Evolutionary conservation across 225 moss, liverwort and hornwort species (phyloP), one percentile per base, ranked within the genome.

Genomic region (Thuidium tamariscinum): DNA sequence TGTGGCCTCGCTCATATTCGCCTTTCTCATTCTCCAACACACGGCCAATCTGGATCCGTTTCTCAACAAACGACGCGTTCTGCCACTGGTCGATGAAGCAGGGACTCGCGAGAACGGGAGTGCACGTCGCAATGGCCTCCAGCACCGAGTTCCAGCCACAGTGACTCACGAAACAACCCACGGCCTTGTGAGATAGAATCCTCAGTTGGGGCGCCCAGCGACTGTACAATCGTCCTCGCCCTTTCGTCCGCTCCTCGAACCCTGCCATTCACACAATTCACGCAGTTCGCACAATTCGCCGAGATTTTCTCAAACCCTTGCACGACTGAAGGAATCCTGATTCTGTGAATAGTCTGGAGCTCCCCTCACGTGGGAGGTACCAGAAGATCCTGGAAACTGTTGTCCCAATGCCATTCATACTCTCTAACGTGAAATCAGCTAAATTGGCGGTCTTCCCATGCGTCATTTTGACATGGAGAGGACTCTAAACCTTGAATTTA

Each of bases 71-170:
- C 3, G 87, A 85, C 1, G 88, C 88, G 12, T 89, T 89, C 80
- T 57, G 30, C 27, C 51, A 49, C 71, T 91, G 89, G 52, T 91
- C 91, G 5, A 36, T 11, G 69, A 80, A 88, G n/a, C 71, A 57
- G 10, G 88, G 89, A 21, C 70, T 41, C 18, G 88, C 86, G 19
- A 91, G 69, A 8, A 89, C 59, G 26, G 89, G 84, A 36, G 86
- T 85, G 69, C 57, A 80, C 17, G 91, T 78, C 10, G 54, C 16
- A 15, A 91, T 83, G 44, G 91, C 74, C 83, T 91, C 91, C 76
- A 91, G 74, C 16, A 89, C 39, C 20, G 91, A 89, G 73, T 89
- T 91, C 89, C 91, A 91, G 21, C 91, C 91, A 22, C 91, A 91
- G 48, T 91, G 91, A 51, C 86, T 91, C 59, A 91, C 44, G 70